Percentiles rank a stretch among this genome's conserved stretches.
Evolutionary conservation across 495 filamentous ascomycete species (phyloP).

Genomic region (Penicillium lagena): DNA sequence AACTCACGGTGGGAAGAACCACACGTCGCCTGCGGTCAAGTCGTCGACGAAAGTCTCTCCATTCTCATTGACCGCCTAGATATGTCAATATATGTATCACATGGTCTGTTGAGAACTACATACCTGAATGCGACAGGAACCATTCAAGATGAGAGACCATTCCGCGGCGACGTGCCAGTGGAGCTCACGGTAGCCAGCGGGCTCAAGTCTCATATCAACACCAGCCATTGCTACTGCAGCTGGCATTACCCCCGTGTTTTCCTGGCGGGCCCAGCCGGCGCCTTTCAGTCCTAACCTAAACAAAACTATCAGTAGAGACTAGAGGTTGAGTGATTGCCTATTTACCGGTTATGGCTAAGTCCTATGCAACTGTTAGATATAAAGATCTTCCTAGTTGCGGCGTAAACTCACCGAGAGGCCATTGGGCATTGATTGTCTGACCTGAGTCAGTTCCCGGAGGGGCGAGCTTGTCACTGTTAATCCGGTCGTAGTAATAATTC

Average conservation of each 20-base stretch:
- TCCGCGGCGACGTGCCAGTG: slow-evolving; percentile 69
- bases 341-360: slow-evolving; percentile 53
- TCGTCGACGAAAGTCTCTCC: slow-evolving; percentile 63
- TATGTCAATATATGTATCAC: slow-evolving; percentile 6
- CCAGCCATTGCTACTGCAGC: slow-evolving; percentile 63
- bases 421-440: slow-evolving; percentile 58
- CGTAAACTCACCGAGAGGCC: slow-evolving; percentile 52
- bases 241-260: slow-evolving; percentile 58
- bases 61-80: slow-evolving; percentile 53
- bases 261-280: slow-evolving; percentile 65
- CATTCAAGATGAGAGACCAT: slow-evolving; percentile 62
- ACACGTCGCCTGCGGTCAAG: slow-evolving; percentile 59
- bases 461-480: slow-evolving; percentile 60
- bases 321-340: no score
- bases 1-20: slow-evolving; percentile 57
- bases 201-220: slow-evolving; percentile 70
- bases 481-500: slow-evolving; percentile 52
- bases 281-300: slow-evolving; percentile 42
- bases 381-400: background rate
- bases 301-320: background rate
- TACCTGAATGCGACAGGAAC: slow-evolving; percentile 50
- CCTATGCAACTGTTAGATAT: slow-evolving; percentile 10
- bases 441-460: slow-evolving; percentile 63
- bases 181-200: slow-evolving; percentile 60
- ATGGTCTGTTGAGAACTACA: background rate